Evolutionary conservation across 495 filamentous ascomycete genomes (phyloP), one percentile per base, ranked within the genome.

Genomic region (Penicillium waksmanii): DNA sequence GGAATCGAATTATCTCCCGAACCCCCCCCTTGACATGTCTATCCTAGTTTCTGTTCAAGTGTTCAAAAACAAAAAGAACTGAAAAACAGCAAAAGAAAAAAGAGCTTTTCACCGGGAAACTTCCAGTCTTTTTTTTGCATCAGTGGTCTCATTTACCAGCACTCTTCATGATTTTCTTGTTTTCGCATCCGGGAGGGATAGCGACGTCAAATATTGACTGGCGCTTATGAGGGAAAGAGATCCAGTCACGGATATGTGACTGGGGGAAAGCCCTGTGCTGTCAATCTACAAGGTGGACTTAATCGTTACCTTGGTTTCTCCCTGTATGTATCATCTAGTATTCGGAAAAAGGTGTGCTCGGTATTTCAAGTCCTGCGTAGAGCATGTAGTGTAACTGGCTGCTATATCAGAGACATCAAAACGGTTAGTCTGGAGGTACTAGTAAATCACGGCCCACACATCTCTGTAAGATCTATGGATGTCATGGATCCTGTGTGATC

Each of bases 191-290:
- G 71, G 72, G 74, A 76, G 74, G 74, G 72, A 78, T 78, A 70
- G 73, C 70, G 66, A 71, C 65, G 73, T 67, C 74, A 79, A 78
- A 64, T 65, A 84, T 83, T 87, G 81, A 81, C 84, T 76, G 78
- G 86, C 85, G 85, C 91, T 95, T 81, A 96, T 88, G 92, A 96
- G 91, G 92, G 92, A 96, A 96, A 96, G 92, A 96, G 91, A 95
- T 85, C 77, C 82, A 76, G 82, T 78, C 75, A 74, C 68, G 65
- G 61, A 17, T 68, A 67, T 71, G 66, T 70, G 72, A 73, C 77
- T 80, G 84, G 88, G 91, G 90, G 92, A 96, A 96, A 90, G 92
- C 92, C 92, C 91, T 96, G 92, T 92, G 85, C 84, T 83, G 77
- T 78, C 77, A 77, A 79, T 78, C 77, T 71, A 76, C 75, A 72